A percentile compares a stretch with the other conserved stretches of the same genome.
phyloP scores from a whole-genome alignment of 1,139 yeast species.

The Torulaspora globosa region DNA sequence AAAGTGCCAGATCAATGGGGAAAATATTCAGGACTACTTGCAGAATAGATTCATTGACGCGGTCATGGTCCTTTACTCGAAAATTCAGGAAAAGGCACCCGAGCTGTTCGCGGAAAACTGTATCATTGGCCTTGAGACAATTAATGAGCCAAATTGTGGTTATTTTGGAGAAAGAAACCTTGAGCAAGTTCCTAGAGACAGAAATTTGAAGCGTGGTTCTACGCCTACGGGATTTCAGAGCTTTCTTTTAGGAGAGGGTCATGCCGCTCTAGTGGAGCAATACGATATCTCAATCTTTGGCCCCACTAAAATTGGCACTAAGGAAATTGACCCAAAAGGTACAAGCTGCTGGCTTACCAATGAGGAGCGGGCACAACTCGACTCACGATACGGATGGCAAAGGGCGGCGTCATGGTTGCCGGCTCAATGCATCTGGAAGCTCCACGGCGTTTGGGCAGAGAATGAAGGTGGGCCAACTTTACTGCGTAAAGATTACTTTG shows the following conservation, averaged over 20 bases:
- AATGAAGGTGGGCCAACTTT: slow-evolving; percentile 37
- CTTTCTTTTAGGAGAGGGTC: slow-evolving; percentile 67
- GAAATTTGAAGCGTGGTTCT: slow-evolving; percentile 59
- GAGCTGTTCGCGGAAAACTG: slow-evolving; percentile 48
- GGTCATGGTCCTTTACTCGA: slow-evolving; percentile 50
- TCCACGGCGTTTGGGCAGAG: slow-evolving; percentile 69
- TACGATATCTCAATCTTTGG: slow-evolving; percentile 69
- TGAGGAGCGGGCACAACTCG: slow-evolving; percentile 43
- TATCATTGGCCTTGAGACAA: slow-evolving; percentile 73
- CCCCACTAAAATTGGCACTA: slow-evolving; percentile 59
- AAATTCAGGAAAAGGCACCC: slow-evolving; percentile 48
- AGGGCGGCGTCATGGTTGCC: slow-evolving; percentile 61
- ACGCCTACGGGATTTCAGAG: slow-evolving; percentile 64
- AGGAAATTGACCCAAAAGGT: slow-evolving; percentile 63
- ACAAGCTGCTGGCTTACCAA: slow-evolving; percentile 59
- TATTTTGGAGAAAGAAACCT: slow-evolving; percentile 53
- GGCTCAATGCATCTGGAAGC: slow-evolving; percentile 76
- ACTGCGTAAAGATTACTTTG: slow-evolving; percentile 48
- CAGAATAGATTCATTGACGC: slow-evolving; percentile 62
- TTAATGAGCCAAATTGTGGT: slow-evolving; percentile 83
- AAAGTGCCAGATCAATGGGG: slow-evolving; percentile 61
- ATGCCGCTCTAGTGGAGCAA: slow-evolving; percentile 57
- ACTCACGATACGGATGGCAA: slow-evolving; percentile 63
- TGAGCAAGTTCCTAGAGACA: slow-evolving; percentile 46
- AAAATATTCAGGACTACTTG: slow-evolving; percentile 72